Conservation (phyloP, 1,139 yeast species). For the Sugiyamaella japonica region DNA sequence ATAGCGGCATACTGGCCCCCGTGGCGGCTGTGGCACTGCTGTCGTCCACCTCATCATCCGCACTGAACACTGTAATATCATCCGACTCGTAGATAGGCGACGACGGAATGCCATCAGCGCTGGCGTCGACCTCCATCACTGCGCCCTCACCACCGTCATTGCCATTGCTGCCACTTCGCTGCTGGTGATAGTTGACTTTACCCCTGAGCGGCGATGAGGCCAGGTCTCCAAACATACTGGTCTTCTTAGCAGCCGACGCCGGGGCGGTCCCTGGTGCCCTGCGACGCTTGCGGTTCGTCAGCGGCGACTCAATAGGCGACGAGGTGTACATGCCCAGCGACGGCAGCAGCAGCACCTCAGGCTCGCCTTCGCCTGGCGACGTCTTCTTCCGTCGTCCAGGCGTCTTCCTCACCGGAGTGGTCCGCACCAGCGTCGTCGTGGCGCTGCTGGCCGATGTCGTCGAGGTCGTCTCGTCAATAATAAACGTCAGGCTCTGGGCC, state of each 20-base stretch:
- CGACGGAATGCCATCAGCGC: constrained; percentile 6
- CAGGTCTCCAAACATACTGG: constrained; percentile 13
- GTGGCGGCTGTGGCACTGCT: too few species aligned
- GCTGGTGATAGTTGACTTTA: constrained; percentile 8
- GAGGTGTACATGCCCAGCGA: constrained; percentile 27
- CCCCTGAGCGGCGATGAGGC: constrained; percentile 20
- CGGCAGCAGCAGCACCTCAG: constrained; percentile 18
- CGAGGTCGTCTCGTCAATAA: constrained; percentile 13
- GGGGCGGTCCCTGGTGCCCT: not conserved
- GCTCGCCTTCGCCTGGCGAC: not conserved
- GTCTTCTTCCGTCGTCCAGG: not conserved
- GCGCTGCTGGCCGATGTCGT: constrained; percentile 15
- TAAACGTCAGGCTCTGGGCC: constrained; percentile 12
- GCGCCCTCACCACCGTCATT: not conserved
- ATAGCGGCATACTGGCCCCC: not conserved
- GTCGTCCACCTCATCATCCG: not conserved
- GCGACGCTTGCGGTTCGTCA: constrained; percentile 18
- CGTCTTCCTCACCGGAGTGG: constrained; percentile 5
- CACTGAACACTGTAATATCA: constrained; percentile 1
- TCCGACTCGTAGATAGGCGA: constrained; percentile 14
- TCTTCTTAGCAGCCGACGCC: constrained; percentile 3
- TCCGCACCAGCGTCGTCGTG: constrained; percentile 12
- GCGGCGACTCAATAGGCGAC: constrained; percentile 27
- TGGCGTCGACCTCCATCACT: too few species aligned
- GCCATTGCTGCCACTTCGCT: not conserved